Conservation (phyloP, 2,329 filamentous ascomycete species). For the Ceratocystis variospora region DNA sequence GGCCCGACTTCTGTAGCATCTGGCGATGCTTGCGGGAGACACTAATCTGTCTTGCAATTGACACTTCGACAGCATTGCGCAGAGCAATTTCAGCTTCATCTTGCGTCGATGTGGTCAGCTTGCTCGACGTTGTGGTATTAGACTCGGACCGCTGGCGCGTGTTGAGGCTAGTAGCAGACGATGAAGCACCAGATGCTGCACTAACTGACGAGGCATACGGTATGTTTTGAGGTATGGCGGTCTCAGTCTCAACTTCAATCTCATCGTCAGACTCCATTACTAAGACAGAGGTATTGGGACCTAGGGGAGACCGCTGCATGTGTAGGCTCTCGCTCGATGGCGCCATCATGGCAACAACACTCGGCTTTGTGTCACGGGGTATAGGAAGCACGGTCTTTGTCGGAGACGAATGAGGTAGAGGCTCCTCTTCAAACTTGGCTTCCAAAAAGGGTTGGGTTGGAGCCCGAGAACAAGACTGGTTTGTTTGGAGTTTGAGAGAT, state of each 20-base stretch:
- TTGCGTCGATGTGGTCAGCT: conserved; percentile 25
- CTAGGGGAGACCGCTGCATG: conserved; percentile 20
- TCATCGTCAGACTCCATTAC: conserved; percentile 32
- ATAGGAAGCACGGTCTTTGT: not conserved
- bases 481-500: not conserved
- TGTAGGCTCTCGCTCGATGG: not conserved
- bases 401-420: not conserved
- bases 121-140: conserved; percentile 26
- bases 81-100: conserved; percentile 33
- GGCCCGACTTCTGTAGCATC: conserved; percentile 29
- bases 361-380: not conserved
- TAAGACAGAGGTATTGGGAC: conserved; percentile 27
- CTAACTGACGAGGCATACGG: conserved; percentile 26
- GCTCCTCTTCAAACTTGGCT: conserved; percentile 5
- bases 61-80: conserved; percentile 47
- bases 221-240: conserved; percentile 22
- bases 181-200: conserved; percentile 28
- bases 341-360: not conserved
- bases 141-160: conserved; percentile 23
- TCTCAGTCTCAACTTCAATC: conserved; percentile 23
- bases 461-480: not conserved
- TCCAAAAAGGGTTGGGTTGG: not conserved
- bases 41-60: conserved; percentile 55
- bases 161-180: conserved; percentile 24
- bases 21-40: conserved; percentile 48